Base-by-base conservation (phyloP, 2,329 filamentous ascomycete genomes). In the Nemania sp. region DNA sequence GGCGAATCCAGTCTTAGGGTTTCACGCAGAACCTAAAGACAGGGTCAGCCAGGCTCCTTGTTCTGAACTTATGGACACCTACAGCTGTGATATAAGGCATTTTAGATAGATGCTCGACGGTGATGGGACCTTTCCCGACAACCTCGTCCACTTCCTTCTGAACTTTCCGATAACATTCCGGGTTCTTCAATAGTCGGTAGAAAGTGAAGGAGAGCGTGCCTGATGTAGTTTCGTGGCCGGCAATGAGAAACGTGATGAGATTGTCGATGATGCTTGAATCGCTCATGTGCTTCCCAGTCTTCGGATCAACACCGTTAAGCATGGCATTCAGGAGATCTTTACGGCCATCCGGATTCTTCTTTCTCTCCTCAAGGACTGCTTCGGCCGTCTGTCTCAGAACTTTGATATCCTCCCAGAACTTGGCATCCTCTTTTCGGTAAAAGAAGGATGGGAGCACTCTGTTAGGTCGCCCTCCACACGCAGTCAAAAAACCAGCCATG, bases 311-410 rank as follows among this genome's bases (percentile, higher is more conserved):
- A 0, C 87, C 87, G 6, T 86, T 78, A 46, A 93, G 76, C 87
- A 93, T 90, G 34, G 87, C 85, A 62, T 84, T 84, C 11, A 92
- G 75, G 5, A 92, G 77, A 72, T 92, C 90, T 57, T 87, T 88
- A 65, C 84, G 83, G 5, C 82, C 79, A 2, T 73, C 78, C 0
- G 84, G 83, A 57, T 87, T 78, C 17, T 79, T 72, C 64, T 82
- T 84, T 21, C 89, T 79, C 5, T 83, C 74, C 20, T 84, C 77
- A 0, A 92, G 78, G 10, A 92, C 79, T n/a, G 87, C 83, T 49
- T 81, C 75, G 15, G 85, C 81, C 2, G 84, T 80, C 5, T 80
- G 76, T 20, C 81, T 80, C 74, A 90, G 75, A 5, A 81, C 75
- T 5, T 79, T 76, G 55, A 88, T 86, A 65, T 88, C 81, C 5